A percentile compares a stretch with the other conserved stretches of the same genome.
phyloP scores from a whole-genome alignment of 1,139 yeast genomes.

The Waltiozyma sp. region DNA sequence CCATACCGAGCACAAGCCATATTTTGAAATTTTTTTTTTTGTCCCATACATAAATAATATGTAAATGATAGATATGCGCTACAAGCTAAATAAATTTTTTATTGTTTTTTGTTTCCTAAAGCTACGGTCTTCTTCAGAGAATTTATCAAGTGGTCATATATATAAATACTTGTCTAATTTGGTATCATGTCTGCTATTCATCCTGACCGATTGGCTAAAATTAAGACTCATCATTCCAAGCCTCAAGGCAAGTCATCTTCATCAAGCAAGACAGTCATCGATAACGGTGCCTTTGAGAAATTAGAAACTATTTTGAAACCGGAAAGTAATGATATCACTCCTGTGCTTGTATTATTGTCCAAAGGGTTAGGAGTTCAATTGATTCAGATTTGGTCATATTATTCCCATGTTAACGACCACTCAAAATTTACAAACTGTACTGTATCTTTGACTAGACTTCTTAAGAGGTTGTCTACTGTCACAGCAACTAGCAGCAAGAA shows the following conservation, averaged over 20 bases:
- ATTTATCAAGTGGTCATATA: too few species aligned
- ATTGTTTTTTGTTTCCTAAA: too few species aligned
- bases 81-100: too few species aligned
- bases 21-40: too few species aligned
- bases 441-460: slow-evolving; percentile 9
- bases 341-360: slow-evolving; percentile 17
- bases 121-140: too few species aligned
- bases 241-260: too few species aligned
- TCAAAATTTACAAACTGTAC: slow-evolving; percentile 34
- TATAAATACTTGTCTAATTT: too few species aligned
- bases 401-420: slow-evolving; percentile 54
- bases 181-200: not conserved
- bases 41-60: too few species aligned
- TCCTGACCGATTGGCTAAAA: not conserved
- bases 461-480: slow-evolving; percentile 5
- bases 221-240: not conserved
- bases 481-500: slow-evolving; percentile 8
- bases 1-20: too few species aligned
- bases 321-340: not conserved
- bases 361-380: slow-evolving; percentile 27
- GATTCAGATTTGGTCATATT: slow-evolving; percentile 50
- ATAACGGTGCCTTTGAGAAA: not conserved
- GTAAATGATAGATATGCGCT: too few species aligned
- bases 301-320: not conserved
- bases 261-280: not conserved